Percentiles rank a stretch among this genome's conserved stretches.
These are phyloP conservation scores for Tricholoma sp. DNA, from an alignment of 768 basidiomycete genomes.

Conservation along the genomic window DNA sequence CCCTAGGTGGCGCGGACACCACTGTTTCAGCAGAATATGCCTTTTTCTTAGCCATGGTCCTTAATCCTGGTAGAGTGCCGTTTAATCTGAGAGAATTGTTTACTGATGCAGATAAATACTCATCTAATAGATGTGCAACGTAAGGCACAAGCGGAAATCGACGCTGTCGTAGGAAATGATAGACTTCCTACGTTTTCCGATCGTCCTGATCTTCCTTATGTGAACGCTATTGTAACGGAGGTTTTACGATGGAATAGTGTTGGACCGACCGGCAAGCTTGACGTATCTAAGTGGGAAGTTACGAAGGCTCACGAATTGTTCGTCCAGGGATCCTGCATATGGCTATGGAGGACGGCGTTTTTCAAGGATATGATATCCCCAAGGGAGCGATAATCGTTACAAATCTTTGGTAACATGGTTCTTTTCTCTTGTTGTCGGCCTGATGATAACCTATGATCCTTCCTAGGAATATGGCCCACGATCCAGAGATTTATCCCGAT, in stretches of 20 bases:
- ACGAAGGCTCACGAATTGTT: not conserved
- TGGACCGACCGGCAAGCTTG: conserved; percentile 22
- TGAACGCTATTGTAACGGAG: conserved; percentile 43
- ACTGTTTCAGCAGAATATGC: conserved; percentile 40
- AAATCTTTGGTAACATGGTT: conserved; percentile 36
- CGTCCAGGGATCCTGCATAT: conserved; percentile 41
- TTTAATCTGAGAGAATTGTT: not conserved
- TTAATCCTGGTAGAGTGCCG: conserved; percentile 24
- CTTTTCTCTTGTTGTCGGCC: not conserved
- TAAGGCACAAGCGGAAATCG: conserved; percentile 50
- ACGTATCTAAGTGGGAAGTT: not conserved
- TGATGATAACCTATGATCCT: not conserved
- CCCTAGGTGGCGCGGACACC: conserved; percentile 47
- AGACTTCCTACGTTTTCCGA: conserved; percentile 37
- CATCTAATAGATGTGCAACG: conserved; percentile 36
- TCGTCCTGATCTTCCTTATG: conserved; percentile 41
- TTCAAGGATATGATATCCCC: conserved; percentile 41
- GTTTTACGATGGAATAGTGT: conserved; percentile 45
- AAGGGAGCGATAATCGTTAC: conserved; percentile 41
- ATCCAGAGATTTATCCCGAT: conserved; percentile 43
- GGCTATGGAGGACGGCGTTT: conserved; percentile 38
- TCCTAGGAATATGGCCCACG: conserved; percentile 46
- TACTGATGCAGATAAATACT: conserved; percentile 3
- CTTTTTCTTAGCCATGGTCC: conserved; percentile 45
- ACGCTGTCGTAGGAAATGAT: conserved; percentile 31